Conservation (phyloP, 192 early-diverging fungal genomes). For the Thoreauomyces humboldtii region DNA sequence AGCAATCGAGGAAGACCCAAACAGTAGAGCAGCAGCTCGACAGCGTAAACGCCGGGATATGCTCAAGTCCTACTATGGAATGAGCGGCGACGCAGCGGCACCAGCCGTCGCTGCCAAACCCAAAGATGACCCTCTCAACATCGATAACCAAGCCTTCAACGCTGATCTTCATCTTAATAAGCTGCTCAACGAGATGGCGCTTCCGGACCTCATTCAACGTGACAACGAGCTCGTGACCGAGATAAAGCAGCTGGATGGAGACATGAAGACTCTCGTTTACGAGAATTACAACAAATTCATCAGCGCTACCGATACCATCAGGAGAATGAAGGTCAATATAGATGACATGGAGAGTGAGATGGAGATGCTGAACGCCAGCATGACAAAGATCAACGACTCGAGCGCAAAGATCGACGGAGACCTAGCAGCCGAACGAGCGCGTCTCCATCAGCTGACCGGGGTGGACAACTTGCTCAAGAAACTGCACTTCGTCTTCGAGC, state of each 20-base stretch:
- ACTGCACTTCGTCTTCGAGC: slow-evolving; percentile 85
- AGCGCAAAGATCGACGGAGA: slow-evolving; percentile 53
- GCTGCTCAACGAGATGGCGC: slow-evolving; percentile 62
- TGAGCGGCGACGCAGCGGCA: slow-evolving; percentile 6
- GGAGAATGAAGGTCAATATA: slow-evolving; percentile 82
- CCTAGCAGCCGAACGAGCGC: slow-evolving; percentile 65
- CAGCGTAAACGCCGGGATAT: slow-evolving; percentile 30
- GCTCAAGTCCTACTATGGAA: slow-evolving; percentile 45
- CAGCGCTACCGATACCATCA: slow-evolving; percentile 88
- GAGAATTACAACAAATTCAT: slow-evolving; percentile 99
- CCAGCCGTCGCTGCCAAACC: slow-evolving; percentile 4
- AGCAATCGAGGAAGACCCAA: background rate
- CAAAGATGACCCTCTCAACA: slow-evolving; percentile 38
- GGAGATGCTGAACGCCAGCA: slow-evolving; percentile 65
- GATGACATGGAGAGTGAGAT: slow-evolving; percentile 86
- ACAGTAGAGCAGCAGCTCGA: slow-evolving; percentile 12
- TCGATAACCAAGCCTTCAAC: slow-evolving; percentile 58
- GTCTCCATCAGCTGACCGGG: slow-evolving; percentile 68
- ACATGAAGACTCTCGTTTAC: slow-evolving; percentile 97
- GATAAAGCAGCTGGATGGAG: slow-evolving; percentile 75
- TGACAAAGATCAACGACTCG: slow-evolving; percentile 59
- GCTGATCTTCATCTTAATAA: slow-evolving; percentile 76
- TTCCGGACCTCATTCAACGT: slow-evolving; percentile 65
- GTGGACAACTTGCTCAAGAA: slow-evolving; percentile 73
- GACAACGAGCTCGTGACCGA: slow-evolving; percentile 69